These are phyloP conservation scores for Lasiodiplodia sp. DNA, from an alignment of 2,329 filamentous ascomycete genomes.

Conservation along the genomic window DNA sequence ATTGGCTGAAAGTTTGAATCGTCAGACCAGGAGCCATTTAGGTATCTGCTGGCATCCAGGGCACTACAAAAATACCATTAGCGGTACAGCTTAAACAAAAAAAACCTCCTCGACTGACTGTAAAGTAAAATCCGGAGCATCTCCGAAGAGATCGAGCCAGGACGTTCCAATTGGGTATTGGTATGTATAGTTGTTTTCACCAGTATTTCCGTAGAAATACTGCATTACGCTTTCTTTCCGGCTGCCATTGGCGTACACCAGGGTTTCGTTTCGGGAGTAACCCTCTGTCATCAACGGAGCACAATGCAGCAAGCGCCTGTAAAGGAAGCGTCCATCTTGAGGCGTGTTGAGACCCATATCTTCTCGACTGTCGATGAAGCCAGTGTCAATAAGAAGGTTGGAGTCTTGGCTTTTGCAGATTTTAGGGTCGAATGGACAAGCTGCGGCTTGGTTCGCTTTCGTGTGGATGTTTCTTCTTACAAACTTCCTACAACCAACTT, in stretches of 20 bases:
- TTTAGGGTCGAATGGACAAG: conserved; percentile 32
- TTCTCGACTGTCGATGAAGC: conserved; percentile 32
- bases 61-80: too few species aligned
- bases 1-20: background rate
- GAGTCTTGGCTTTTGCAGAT: conserved; percentile 28
- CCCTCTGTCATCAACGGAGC: conserved; percentile 29
- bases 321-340: conserved; percentile 30
- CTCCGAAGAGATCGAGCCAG: too few species aligned
- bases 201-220: background rate
- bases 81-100: too few species aligned
- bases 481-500: conserved; percentile 23
- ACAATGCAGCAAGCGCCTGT: conserved; percentile 27
- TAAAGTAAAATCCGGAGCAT: too few species aligned
- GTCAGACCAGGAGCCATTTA: background rate
- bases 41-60: too few species aligned
- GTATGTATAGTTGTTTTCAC: background rate
- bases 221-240: background rate
- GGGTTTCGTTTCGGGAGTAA: background rate
- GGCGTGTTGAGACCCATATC: conserved; percentile 37
- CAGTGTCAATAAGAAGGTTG: conserved; percentile 35
- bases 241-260: too few species aligned
- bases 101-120: too few species aligned
- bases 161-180: too few species aligned
- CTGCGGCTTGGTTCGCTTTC: conserved; percentile 19
- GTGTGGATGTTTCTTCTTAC: conserved; percentile 21